phyloP scores from a whole-genome alignment of 306 rosid species.

The Vigna unguiculata region DNA sequence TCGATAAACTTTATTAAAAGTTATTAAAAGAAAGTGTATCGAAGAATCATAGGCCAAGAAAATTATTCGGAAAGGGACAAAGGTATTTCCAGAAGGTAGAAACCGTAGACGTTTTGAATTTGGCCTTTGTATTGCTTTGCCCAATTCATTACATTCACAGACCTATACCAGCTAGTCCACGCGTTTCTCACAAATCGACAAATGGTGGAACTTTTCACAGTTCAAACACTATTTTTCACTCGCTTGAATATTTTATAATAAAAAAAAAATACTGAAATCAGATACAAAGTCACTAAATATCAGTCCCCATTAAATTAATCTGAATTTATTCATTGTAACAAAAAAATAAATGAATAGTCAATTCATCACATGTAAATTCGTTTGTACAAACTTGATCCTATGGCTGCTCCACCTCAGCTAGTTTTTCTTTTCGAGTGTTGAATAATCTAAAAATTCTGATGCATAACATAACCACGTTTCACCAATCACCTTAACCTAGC shows the following conservation, averaged over 20 bases:
- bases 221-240: background rate
- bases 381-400: slow-evolving; percentile 24
- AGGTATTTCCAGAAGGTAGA: no score
- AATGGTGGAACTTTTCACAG: background rate
- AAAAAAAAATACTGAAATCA: background rate
- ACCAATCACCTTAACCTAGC: slow-evolving; percentile 32
- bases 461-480: background rate
- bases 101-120: background rate
- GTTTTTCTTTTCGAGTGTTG: background rate
- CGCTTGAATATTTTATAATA: background rate
- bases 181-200: background rate
- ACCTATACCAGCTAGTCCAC: background rate
- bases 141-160: background rate
- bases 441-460: background rate
- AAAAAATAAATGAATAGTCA: background rate
- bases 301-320: background rate
- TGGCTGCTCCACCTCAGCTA: background rate
- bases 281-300: background rate
- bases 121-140: background rate
- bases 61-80: no score
- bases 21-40: no score
- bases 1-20: no score
- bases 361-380: slow-evolving; percentile 17
- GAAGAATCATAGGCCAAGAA: no score
- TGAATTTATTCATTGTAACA: background rate